These are phyloP conservation scores for Alloascoidea africana DNA, from an alignment of 805 yeast genomes.

Conservation along the genomic window DNA sequence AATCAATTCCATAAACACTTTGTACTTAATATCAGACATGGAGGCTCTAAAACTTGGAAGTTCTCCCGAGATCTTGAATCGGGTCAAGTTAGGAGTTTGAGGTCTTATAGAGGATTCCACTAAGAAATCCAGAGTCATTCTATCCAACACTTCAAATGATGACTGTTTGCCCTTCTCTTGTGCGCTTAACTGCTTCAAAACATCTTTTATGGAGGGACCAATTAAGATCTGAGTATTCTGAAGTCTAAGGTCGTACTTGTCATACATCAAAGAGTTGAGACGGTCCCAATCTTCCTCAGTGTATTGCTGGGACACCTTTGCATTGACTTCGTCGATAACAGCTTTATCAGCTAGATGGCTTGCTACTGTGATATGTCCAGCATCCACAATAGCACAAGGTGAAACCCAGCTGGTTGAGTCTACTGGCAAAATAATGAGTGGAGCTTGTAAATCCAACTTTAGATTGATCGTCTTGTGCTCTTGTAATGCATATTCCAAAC, in stretches of 20 bases:
- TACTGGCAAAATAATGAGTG: constrained; percentile 73
- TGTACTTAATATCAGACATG: constrained; percentile 81
- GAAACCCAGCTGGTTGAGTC: constrained; percentile 68
- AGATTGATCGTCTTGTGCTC: constrained; percentile 86
- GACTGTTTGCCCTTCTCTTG: constrained; percentile 18
- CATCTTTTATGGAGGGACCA: constrained; percentile 67
- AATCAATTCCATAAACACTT: constrained; percentile 66
- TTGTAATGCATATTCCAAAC: constrained; percentile 83
- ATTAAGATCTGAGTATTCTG: constrained; percentile 82
- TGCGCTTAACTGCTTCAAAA: constrained; percentile 53
- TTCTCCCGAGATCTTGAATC: constrained; percentile 58
- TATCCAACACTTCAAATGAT: constrained; percentile 41
- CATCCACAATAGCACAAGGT: constrained; percentile 85
- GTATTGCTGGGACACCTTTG: constrained; percentile 37
- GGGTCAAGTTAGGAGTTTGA: constrained; percentile 57
- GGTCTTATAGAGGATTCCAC: constrained; percentile 82
- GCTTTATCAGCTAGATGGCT: constrained; percentile 69
- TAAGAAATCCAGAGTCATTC: constrained; percentile 54
- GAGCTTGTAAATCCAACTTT: constrained; percentile 85
- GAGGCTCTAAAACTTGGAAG: constrained; percentile 60
- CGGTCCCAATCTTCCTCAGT: constrained; percentile 59
- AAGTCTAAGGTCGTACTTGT: constrained; percentile 59
- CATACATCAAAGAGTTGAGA: constrained; percentile 74
- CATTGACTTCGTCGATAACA: constrained; percentile 50
- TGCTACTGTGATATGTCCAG: constrained; percentile 79